Evolutionary conservation across 148 eudicot species (phyloP), one percentile per base, ranked within the genome.

Genomic region (Dysphania ambrosioides): DNA sequence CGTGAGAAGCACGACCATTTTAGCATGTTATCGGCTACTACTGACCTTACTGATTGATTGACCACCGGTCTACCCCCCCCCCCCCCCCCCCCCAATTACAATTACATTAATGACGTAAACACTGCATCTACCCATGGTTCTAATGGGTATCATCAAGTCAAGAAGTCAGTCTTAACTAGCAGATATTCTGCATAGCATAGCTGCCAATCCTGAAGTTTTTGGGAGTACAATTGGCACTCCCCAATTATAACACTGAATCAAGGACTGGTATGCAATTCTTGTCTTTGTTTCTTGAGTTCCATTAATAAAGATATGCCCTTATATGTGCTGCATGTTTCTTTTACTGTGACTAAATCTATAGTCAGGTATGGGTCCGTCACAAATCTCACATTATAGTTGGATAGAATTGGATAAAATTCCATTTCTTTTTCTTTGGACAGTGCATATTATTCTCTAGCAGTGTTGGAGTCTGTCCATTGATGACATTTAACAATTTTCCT

Each of bases 131-230:
- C 51, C 51, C 15, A 44, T 12, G 51, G 16, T 44, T 15, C 21
- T 44, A 15, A 11, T 44, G 51, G 16, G 51, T 31, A 32, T 67
- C 38, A 29, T 60, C 13, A 71, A 68, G 29, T 40, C 29, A 60
- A 62, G 0, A 47, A 40, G 36, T 55, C 82, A 40, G 36, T 55
- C 82, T 80, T 86, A 83, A 86, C 88, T 77, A 80, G 61, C 84
- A 93, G 98, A 93, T 86, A 84, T 91, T 75, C 95, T 87, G 89
- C 89, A 66, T 79, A 93, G 85, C 64, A 78, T 88, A 64, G 73
- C 83, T 75, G 77, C 83, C 66, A 93, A 91, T 80, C 76, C 82
- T 68, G 78, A 71, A 73, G 81, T 88, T 60, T 88, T 91, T 83
- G 91, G 95, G 27, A 71, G 65, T 72, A 89, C 91, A 40, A 81